A percentile compares a stretch with the other conserved stretches of the same genome.
Evolutionary conservation across 352 stramenopile genomes (phyloP).

Genomic region (Pythium monospermum): DNA sequence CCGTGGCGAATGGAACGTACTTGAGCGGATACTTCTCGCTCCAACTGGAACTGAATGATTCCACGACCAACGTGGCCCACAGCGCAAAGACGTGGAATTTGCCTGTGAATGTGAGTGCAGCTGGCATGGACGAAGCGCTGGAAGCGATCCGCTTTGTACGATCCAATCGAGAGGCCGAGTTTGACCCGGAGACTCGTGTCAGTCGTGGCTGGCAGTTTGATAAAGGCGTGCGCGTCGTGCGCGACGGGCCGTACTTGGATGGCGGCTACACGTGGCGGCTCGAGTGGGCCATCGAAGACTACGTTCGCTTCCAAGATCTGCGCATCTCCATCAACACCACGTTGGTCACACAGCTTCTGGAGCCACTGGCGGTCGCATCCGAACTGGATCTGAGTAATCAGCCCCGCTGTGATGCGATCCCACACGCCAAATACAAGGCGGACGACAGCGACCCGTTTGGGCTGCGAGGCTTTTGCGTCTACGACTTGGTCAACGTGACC

Average conservation of each 20-base stretch:
- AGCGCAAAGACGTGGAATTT: conserved; percentile 55
- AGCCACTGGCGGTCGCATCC: conserved; percentile 48
- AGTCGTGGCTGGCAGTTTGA: conserved; percentile 58
- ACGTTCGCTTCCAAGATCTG: conserved; percentile 63
- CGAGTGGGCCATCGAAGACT: conserved; percentile 71
- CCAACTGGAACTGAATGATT: conserved; percentile 43
- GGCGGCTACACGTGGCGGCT: conserved; percentile 69
- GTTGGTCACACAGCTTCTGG: conserved; percentile 57
- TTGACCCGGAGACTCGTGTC: conserved; percentile 40
- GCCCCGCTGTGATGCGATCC: conserved; percentile 45
- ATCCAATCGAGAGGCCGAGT: conserved; percentile 64
- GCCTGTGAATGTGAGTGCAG: conserved; percentile 62
- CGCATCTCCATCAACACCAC: conserved; percentile 53
- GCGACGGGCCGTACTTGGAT: conserved; percentile 60
- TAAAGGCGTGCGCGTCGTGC: conserved; percentile 66
- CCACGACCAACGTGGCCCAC: conserved; percentile 30
- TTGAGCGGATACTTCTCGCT: conserved; percentile 58
- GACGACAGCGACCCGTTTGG: conserved; percentile 45
- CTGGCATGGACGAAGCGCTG: conserved; percentile 69
- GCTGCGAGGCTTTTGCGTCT: conserved; percentile 54
- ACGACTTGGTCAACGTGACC: conserved; percentile 54
- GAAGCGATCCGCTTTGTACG: conserved; percentile 62
- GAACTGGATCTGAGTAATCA: conserved; percentile 36
- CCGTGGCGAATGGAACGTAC: conserved; percentile 71
- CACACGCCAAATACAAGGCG: conserved; percentile 36